Evolutionary conservation across 2,329 filamentous ascomycete species (phyloP).

Genomic region (Hypoxylon sp.): DNA sequence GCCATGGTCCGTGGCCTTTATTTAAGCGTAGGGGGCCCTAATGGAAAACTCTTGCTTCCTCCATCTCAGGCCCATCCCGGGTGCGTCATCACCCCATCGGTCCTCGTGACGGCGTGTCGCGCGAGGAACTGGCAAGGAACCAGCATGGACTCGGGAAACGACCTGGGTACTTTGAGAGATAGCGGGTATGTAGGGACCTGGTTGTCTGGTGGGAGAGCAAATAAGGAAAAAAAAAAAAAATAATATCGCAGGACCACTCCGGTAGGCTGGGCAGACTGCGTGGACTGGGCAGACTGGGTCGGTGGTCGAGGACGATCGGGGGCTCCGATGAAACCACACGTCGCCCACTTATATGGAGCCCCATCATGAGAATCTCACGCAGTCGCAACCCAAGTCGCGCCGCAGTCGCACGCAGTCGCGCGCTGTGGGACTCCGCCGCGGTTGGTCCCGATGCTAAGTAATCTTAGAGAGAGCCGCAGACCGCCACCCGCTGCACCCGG

Average conservation of each 20-base stretch:
- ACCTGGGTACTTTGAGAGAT: too few relatives aligned
- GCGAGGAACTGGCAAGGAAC: conserved; percentile 8
- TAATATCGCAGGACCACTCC: too few relatives aligned
- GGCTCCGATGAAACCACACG: conserved; percentile 28
- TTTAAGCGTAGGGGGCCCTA: conserved; percentile 12
- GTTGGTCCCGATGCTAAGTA: conserved; percentile 26
- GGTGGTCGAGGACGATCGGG: conserved; percentile 24
- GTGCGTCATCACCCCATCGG: conserved; percentile 33
- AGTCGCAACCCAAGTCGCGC: too few relatives aligned
- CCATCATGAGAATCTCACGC: conserved; percentile 25
- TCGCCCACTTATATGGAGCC: conserved; percentile 35
- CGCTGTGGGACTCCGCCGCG: conserved; percentile 13
- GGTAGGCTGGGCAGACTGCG: too few relatives aligned
- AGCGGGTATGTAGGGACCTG: too few relatives aligned
- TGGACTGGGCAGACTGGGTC: too few relatives aligned
- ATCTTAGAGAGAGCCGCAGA: conserved; percentile 10
- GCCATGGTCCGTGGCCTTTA: conserved; percentile 15
- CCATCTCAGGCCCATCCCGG: background rate
- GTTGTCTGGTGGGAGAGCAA: too few relatives aligned
- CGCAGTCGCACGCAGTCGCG: too few relatives aligned
- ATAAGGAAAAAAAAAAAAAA: too few relatives aligned
- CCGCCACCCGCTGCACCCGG: too few relatives aligned
- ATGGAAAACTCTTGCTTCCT: background rate
- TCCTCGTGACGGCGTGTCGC: conserved; percentile 32
- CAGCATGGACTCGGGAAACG: background rate